Evolutionary conservation across 257 asterid species (phyloP).

Genomic region (Solanum ahanhuiri): DNA sequence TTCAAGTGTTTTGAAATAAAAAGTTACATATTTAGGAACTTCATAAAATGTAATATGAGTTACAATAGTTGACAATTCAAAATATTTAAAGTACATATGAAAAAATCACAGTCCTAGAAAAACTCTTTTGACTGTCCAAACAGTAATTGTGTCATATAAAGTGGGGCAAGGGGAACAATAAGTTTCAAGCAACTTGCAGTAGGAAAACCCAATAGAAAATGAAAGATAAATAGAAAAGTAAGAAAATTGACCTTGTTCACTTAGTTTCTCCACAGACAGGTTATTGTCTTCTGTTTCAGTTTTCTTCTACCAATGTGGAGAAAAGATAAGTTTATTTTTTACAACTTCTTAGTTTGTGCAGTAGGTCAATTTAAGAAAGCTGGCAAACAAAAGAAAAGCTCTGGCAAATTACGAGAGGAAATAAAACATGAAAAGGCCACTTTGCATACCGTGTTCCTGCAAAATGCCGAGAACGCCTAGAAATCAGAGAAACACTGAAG

Average conservation of each 20-base stretch:
- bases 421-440: constrained; percentile 1
- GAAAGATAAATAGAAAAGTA: not conserved
- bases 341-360: not conserved
- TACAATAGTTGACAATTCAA: not conserved
- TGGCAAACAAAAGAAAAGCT: not conserved
- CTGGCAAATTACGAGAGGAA: not conserved
- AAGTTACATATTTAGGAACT: not conserved
- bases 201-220: not conserved
- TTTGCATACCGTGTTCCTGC: constrained; percentile 91
- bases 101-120: not conserved
- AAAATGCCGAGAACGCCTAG: constrained; percentile 99
- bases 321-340: not conserved
- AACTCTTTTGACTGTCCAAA: not conserved
- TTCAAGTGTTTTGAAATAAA: not conserved
- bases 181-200: not conserved
- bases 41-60: not conserved
- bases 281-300: not conserved
- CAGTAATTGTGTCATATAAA: not conserved
- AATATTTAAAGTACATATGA: not conserved
- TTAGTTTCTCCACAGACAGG: not conserved
- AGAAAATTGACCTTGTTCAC: not conserved
- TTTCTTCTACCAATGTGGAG: not conserved
- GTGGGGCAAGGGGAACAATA: not conserved
- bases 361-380: not conserved
- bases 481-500: constrained; percentile 70